Percentiles rank a stretch among this genome's conserved stretches.
phyloP scores from a whole-genome alignment of 164 flowering plant genomes.

The Piper betle region DNA sequence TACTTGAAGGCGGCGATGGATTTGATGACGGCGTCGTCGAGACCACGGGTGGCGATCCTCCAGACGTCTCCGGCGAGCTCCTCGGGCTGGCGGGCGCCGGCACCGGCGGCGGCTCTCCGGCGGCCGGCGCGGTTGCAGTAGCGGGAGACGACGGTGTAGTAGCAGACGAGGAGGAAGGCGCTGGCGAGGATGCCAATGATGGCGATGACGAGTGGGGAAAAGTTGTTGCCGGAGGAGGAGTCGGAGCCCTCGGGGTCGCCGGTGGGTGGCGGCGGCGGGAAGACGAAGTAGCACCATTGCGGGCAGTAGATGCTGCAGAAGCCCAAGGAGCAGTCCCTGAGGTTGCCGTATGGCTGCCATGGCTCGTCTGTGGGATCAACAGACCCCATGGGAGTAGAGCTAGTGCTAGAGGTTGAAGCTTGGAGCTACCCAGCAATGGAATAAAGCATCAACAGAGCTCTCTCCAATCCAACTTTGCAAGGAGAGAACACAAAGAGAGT shows the following conservation, averaged over 20 bases:
- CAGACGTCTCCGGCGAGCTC: conserved; percentile 23
- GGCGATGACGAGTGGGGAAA: conserved; percentile 72
- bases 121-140: conserved; percentile 26
- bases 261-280: conserved; percentile 70
- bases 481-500: neutral
- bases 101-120: conserved; percentile 12
- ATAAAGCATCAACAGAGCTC: neutral
- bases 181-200: conserved; percentile 64
- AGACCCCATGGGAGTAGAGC: conserved; percentile 24
- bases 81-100: conserved; percentile 16
- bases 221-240: conserved; percentile 20
- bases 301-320: conserved; percentile 77
- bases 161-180: conserved; percentile 60
- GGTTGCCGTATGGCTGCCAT: conserved; percentile 51
- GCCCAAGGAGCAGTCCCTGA: conserved; percentile 61
- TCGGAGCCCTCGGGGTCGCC: conserved; percentile 20
- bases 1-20: conserved; percentile 19
- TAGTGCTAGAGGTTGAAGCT: too few species aligned
- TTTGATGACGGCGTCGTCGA: conserved; percentile 60
- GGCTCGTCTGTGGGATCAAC: conserved; percentile 28
- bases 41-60: conserved; percentile 32
- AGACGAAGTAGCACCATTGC: conserved; percentile 65
- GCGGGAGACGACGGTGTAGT: conserved; percentile 51
- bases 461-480: neutral
- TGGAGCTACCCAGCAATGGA: neutral